Base-by-base conservation (phyloP, 2,329 filamentous ascomycete genomes). In the Aspergillus pseudoglaucus region DNA sequence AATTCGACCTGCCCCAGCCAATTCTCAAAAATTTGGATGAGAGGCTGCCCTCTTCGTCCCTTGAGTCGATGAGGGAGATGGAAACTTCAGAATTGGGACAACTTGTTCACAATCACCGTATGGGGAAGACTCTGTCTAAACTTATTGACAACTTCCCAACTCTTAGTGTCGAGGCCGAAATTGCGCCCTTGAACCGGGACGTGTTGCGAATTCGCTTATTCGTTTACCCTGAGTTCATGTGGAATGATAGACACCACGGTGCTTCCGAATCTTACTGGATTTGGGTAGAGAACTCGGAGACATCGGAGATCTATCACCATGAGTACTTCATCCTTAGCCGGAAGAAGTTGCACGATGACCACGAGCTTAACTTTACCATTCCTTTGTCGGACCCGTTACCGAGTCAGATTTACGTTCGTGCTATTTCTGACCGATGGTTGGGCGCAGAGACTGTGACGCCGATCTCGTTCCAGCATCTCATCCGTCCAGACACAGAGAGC, bases 201-300 rank as follows among this genome's bases (percentile, higher is more conserved):
- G 91, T 98, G 0, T 75, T 98, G 52, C 83, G 91, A n/a, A 90
- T 98, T 61, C 85, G 87, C 61, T 80, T 98, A 0, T 88, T 78
- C 58, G 78, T 98, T 15, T 88, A 85, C 1, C 89, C 93, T 0
- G 90, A 97, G 45, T 98, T 98, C 63, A 77, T 77, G 33, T 98
- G 93, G 93, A 95, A 95, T 58, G 91, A 97, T 57, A 84, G 87
- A 42, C 81, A 95, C 50, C 90, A 98, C 62, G 94, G 94, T 15
- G 89, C 84, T 2, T 96, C 91, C 0, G 93, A 98, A 62, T 91
- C 91, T 3, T 98, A 94, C 71, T 98, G 94, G 80, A 86, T 98
- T 49, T 98, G 93, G 94, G 91, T 98, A 3, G 93, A 98, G 67
- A 95, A 97, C 64, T 96, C 91, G 0, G 93, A 97, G 59, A 96